A percentile compares a stretch with the other conserved stretches of the same genome.
phyloP scores from a whole-genome alignment of 495 filamentous ascomycete genomes.

The Penicillium simplicissimum region DNA sequence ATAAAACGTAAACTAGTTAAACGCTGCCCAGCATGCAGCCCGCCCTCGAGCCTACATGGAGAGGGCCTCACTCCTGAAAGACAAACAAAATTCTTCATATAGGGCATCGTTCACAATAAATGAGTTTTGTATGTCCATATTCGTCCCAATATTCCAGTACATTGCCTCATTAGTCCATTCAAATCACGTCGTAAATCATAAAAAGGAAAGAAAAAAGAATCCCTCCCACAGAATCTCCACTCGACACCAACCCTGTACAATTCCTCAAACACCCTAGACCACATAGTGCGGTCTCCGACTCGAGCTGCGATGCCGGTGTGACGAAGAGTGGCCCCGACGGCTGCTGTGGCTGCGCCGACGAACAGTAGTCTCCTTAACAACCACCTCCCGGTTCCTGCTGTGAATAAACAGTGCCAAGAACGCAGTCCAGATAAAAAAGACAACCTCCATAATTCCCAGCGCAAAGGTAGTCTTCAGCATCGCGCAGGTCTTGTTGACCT shows the following conservation, averaged over 20 bases:
- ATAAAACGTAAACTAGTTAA: slow-evolving; percentile 3
- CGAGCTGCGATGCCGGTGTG: slow-evolving; percentile 38
- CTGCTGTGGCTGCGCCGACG: slow-evolving; percentile 45
- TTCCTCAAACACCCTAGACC: slow-evolving; percentile 21
- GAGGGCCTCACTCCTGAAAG: not conserved
- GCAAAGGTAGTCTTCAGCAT: slow-evolving; percentile 90
- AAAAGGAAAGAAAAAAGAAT: slow-evolving; percentile 3
- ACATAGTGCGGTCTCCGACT: slow-evolving; percentile 43
- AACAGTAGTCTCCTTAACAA: slow-evolving; percentile 46
- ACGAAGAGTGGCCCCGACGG: slow-evolving; percentile 36
- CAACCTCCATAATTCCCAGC: slow-evolving; percentile 81
- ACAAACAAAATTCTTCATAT: not conserved
- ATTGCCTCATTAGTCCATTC: slow-evolving; percentile 15
- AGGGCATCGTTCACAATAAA: not conserved
- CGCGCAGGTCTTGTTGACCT: slow-evolving; percentile 72
- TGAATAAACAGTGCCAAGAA: slow-evolving; percentile 62
- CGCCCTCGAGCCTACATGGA: not conserved
- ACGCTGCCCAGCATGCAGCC: not conserved
- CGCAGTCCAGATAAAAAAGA: slow-evolving; percentile 78
- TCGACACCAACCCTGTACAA: not conserved
- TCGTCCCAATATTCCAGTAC: not conserved
- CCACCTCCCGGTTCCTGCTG: slow-evolving; percentile 32
- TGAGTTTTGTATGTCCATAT: not conserved
- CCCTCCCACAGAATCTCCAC: not conserved
- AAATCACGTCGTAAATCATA: slow-evolving; percentile 13